Base-by-base conservation (phyloP, 2,329 filamentous ascomycete genomes). In the Fusarium solani-melongenae region DNA sequence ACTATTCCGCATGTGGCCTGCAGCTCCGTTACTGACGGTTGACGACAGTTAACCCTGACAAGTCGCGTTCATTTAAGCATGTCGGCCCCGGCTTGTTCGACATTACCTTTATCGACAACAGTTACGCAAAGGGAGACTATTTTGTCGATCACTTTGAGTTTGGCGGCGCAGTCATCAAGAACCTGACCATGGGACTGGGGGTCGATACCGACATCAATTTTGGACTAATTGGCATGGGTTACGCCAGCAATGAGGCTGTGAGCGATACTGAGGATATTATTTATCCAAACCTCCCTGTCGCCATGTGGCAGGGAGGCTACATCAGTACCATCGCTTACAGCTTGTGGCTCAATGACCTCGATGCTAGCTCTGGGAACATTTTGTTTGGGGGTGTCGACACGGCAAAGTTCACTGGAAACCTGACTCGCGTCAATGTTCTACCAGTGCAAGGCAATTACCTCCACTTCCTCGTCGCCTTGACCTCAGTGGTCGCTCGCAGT, bases 341-440 rank as follows among this genome's bases (percentile, higher is more conserved):
- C 67, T 82, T 95, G 24, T 94, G 92, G 91, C 83, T 90, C 63
- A 90, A 90, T 73, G 88, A 90, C 62, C 80, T 89, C 11, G 85
- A 85, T 66, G 82, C 92, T 0, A 91, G 87, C 68, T 91, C 88
- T 2, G 94, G 94, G 38, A 92, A 85, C 74, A 92, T 96, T 68
- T 84, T 96, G 2, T 96, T 96, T 74, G 94, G 94, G 41, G 94
- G 93, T n/a, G 90, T 95, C 67, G 93, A 96, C 79, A 93, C 90
- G 0, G 88, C 87, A 67, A 95, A 95, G 79, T 96, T 91, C 82
- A 80, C 85, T 0, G 93, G 93, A 56, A 81, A 88, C 3, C 85
- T 95, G 34, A 86, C 87, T 53, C 88, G 86, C 7, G 84, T 95
- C 31, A 86, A 91, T 17, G 85, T 94, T 69, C 84, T 82, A 6